Base-by-base conservation (phyloP, 345 rosid genomes). In the Microthlaspi erraticum region DNA sequence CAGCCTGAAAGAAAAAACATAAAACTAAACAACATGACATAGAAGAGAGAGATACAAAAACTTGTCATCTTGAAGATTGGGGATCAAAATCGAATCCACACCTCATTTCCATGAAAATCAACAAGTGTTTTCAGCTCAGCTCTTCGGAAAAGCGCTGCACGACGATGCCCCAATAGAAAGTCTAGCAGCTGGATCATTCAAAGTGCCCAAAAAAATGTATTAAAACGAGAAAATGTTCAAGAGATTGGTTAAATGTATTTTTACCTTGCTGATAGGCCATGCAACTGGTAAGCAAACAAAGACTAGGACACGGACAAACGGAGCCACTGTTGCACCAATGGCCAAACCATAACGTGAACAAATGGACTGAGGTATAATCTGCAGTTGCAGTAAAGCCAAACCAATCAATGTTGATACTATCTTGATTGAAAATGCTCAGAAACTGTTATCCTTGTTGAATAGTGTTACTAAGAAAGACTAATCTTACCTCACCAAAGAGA, bases 71-170 rank as follows among this genome's bases (percentile, higher is more conserved):
- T 36, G 60, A 54, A 61, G 51, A 63, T 38, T 26, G 29, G 70
- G 7, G 19, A 62, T 31, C 60, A 46, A 32, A 13, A 54, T 31
- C 60, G 38, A 32, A 13, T 5, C 82, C 81, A 41, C 61, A 92
- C 99, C 95, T 91, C 98, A 29, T 94, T 94, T 12, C 99, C 99
- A 70, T 94, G 99, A 53, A 94, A 69, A 78, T 88, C 52, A 42
- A 94, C 99, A 64, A 94, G 97, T 31, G 99, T 91, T 86, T 94
- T 94, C 81, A 94, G 78, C 88, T 94, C 99, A 67, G 99, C 99
- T 84, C 99, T 88, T 75, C 99, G 96, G 46, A 94, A 91, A 42
- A 91, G 96, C 23, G 98, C 99, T 39, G 81, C 91, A 71, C 79
- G 97, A 58, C 91, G 86, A 69, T 90, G 93, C 26, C 99, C 99